phyloP scores from a whole-genome alignment of 768 basidiomycete genomes.

The Hygrocybe punicea region DNA sequence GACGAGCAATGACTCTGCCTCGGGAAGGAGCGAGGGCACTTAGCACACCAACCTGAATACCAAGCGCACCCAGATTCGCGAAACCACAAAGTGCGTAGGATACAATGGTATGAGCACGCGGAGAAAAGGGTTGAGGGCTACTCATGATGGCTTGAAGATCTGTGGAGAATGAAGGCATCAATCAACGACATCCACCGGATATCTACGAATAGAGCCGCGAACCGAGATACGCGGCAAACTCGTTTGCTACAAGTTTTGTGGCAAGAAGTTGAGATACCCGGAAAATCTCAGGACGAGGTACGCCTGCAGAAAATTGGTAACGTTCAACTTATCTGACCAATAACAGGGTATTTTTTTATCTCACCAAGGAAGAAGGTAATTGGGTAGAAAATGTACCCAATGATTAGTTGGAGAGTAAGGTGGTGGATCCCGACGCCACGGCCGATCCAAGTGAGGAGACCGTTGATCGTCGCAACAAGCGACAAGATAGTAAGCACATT shows the following conservation, averaged over 20 bases:
- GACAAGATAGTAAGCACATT: slow-evolving; percentile 85
- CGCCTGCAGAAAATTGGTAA: slow-evolving; percentile 43
- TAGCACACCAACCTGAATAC: slow-evolving; percentile 81
- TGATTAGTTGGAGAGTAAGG: slow-evolving; percentile 78
- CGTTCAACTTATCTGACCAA: no score
- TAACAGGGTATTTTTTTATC: background rate
- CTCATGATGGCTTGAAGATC: slow-evolving; percentile 51
- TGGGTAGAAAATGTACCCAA: slow-evolving; percentile 88
- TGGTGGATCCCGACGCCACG: slow-evolving; percentile 78
- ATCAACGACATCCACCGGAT: background rate
- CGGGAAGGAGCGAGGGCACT: slow-evolving; percentile 66
- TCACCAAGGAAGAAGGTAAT: slow-evolving; percentile 66
- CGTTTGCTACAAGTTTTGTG: slow-evolving; percentile 83
- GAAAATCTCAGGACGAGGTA: slow-evolving; percentile 78
- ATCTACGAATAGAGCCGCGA: background rate
- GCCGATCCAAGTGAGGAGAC: slow-evolving; percentile 85
- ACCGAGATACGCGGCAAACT: slow-evolving; percentile 69
- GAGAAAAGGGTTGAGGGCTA: slow-evolving; percentile 53
- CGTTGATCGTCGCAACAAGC: slow-evolving; percentile 77
- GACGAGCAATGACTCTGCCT: slow-evolving; percentile 63
- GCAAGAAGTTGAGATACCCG: slow-evolving; percentile 77
- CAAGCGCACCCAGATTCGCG: slow-evolving; percentile 80
- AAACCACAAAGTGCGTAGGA: slow-evolving; percentile 90
- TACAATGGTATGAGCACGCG: slow-evolving; percentile 76
- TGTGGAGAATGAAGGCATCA: background rate